Conservation (phyloP, 2,329 filamentous ascomycete species). For the Fusarium verrucosum region DNA sequence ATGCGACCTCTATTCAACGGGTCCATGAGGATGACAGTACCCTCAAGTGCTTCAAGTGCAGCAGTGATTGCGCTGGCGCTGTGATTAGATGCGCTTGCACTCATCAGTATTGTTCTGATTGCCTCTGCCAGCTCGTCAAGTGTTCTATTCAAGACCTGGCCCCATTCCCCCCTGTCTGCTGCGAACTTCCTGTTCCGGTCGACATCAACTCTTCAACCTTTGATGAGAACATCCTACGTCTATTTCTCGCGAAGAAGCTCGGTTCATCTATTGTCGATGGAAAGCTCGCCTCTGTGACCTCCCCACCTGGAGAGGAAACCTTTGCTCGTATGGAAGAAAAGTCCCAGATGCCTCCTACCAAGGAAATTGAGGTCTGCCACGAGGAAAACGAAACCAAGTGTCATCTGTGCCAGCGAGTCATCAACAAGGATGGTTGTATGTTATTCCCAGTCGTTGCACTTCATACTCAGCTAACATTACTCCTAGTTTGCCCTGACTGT, state of each 20-base stretch:
- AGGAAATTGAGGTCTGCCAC: neutral
- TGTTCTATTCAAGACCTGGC: neutral
- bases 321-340: neutral
- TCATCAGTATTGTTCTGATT: conserved; percentile 12
- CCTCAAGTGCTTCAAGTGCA: conserved; percentile 1
- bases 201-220: conserved; percentile 4
- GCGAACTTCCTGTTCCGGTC: neutral
- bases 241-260: conserved; percentile 1
- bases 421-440: conserved; percentile 2
- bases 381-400: neutral
- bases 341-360: neutral
- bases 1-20: too few species aligned
- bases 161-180: conserved; percentile 17
- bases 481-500: conserved; percentile 12
- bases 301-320: neutral
- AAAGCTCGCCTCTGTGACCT: neutral
- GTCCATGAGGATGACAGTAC: neutral
- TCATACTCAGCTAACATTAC: neutral
- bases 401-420: neutral
- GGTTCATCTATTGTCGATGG: neutral
- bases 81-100: neutral
- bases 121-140: neutral
- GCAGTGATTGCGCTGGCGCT: too few species aligned
- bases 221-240: neutral
- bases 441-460: neutral